Conservation (phyloP, 345 rosid genomes). For the Salix suchowensis region DNA sequence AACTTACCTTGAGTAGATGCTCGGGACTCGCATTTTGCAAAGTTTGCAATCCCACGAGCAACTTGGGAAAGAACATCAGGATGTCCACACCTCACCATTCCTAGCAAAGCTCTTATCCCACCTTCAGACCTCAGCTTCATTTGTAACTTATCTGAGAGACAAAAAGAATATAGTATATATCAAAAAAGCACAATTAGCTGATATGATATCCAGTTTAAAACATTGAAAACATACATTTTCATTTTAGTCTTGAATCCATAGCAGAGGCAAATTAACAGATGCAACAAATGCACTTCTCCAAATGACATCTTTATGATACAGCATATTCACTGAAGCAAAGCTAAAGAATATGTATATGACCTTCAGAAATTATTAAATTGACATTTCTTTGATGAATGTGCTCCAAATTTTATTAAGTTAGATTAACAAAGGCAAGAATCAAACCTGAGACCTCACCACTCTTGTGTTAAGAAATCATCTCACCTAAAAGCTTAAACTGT, state of each 20-base stretch:
- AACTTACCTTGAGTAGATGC: slow-evolving; percentile 26
- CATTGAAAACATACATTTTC: neutral
- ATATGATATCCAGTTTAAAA: neutral
- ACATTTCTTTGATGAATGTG: neutral
- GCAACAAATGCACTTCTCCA: neutral
- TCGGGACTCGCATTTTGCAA: slow-evolving; percentile 34
- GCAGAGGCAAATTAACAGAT: neutral
- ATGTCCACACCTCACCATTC: slow-evolving; percentile 36
- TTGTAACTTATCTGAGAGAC: slow-evolving; percentile 23
- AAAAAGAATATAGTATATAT: neutral
- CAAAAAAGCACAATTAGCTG: neutral
- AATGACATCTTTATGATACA: neutral
- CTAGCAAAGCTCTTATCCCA: slow-evolving; percentile 34
- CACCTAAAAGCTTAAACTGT: too few relatives aligned
- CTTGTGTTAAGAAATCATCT: too few relatives aligned
- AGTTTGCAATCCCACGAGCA: slow-evolving; percentile 34
- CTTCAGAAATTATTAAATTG: neutral
- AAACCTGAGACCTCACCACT: neutral
- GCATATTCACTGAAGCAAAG: neutral
- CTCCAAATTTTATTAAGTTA: neutral
- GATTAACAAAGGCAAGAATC: neutral
- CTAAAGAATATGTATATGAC: neutral
- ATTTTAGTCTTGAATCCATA: neutral
- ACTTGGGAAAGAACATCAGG: slow-evolving; percentile 37
- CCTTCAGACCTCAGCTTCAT: slow-evolving; percentile 31